A percentile compares a stretch with the other conserved stretches of the same genome.
Evolutionary conservation across 352 stramenopile genomes (phyloP).

Genomic region (Phytophthora parvispora): DNA sequence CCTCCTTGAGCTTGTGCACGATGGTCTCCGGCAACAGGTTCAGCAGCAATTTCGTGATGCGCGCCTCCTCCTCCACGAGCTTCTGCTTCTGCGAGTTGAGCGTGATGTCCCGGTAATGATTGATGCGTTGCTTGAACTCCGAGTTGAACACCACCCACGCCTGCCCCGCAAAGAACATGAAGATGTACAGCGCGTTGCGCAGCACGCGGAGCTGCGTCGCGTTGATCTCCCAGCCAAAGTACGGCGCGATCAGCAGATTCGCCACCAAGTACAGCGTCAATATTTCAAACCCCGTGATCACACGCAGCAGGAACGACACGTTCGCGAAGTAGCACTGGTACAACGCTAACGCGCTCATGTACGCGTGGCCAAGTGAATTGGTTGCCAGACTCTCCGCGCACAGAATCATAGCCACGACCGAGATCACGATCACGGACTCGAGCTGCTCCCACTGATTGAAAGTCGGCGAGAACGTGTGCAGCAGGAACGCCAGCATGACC

Average conservation of each 20-base stretch:
- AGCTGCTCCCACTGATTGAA: slow-evolving; percentile 77
- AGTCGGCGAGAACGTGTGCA: slow-evolving; percentile 74
- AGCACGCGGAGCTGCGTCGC: slow-evolving; percentile 63
- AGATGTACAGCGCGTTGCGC: slow-evolving; percentile 84
- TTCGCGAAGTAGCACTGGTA: slow-evolving; percentile 91
- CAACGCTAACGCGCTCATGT: slow-evolving; percentile 81
- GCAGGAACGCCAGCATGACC: slow-evolving; percentile 60
- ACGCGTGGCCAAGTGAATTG: slow-evolving; percentile 80
- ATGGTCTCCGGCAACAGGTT: slow-evolving; percentile 89
- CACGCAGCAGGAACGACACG: slow-evolving; percentile 77
- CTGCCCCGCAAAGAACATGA: slow-evolving; percentile 84
- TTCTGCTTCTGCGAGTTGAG: slow-evolving; percentile 89
- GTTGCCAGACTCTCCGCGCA: slow-evolving; percentile 72
- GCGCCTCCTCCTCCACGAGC: slow-evolving; percentile 80
- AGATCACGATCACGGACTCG: slow-evolving; percentile 59
- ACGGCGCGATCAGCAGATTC: slow-evolving; percentile 68
- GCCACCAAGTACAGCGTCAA: slow-evolving; percentile 71
- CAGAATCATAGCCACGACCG: slow-evolving; percentile 67
- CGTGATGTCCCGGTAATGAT: slow-evolving; percentile 87
- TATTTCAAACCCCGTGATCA: slow-evolving; percentile 67
- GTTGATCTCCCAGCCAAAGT: slow-evolving; percentile 44
- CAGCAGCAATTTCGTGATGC: slow-evolving; percentile 82
- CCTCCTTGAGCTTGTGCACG: slow-evolving; percentile 87
- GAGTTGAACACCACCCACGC: slow-evolving; percentile 90
- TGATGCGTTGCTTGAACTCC: slow-evolving; percentile 91